These are phyloP conservation scores for Thalassiosira exigua DNA, from an alignment of 352 stramenopile species.

Conservation along the genomic window DNA sequence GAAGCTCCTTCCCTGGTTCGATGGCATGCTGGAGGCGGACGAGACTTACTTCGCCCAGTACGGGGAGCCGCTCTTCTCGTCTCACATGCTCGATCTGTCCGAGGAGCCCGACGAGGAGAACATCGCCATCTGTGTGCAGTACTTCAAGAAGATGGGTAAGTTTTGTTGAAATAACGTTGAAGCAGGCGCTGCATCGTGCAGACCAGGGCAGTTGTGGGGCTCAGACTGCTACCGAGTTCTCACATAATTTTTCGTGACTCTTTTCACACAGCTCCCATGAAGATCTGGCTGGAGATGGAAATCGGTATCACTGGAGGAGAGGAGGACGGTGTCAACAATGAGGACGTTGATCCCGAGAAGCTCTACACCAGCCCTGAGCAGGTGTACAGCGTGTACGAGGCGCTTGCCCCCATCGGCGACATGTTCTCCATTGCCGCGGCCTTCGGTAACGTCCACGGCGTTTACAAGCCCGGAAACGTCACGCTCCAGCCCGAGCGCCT, in stretches of 20 bases:
- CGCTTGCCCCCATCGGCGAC: conserved; percentile 90
- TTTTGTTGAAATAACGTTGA: no score
- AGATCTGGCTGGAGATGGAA: conserved; percentile 98
- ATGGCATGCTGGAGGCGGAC: conserved; percentile 94
- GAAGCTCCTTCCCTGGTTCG: conserved; percentile 96
- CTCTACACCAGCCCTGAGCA: conserved; percentile 95
- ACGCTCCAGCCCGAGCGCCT: conserved; percentile 97
- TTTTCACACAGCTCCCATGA: no score
- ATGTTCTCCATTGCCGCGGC: conserved; percentile 96
- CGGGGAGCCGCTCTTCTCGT: conserved; percentile 95
- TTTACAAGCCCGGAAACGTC: conserved; percentile 99
- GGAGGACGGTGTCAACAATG: conserved; percentile 99
- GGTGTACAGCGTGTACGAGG: conserved; percentile 94
- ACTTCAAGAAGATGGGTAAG: conserved; percentile 94
- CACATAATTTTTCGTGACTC: no score
- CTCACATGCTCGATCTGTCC: conserved; percentile 98
- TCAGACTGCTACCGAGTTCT: no score
- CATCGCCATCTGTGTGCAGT: conserved; percentile 96
- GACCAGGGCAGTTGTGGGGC: no score
- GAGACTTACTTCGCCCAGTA: conserved; percentile 95
- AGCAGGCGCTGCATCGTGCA: no score
- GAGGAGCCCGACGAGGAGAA: conserved; percentile 98
- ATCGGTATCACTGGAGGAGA: conserved; percentile 98
- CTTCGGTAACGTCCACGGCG: conserved; percentile 97
- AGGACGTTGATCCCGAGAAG: conserved; percentile 91